Conservation (phyloP, 352 stramenopile species). For the Phytophthora pistaciae region DNA sequence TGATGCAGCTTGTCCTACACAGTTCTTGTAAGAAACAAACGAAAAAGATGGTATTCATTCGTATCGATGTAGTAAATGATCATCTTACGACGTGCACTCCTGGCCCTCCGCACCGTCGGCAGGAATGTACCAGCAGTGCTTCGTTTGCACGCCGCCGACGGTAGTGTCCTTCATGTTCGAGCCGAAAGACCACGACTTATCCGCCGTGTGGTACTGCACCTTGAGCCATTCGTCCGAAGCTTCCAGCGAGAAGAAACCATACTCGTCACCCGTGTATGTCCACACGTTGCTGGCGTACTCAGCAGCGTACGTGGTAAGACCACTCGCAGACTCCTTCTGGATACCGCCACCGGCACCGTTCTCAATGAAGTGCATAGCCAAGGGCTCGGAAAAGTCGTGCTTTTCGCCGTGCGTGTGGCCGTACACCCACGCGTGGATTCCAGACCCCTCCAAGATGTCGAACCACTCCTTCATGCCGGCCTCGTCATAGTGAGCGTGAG, state of each 20-base stretch:
- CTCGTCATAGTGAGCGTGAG: conserved; percentile 61
- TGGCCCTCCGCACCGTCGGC: conserved; percentile 30
- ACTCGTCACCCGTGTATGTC: conserved; percentile 57
- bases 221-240: conserved; percentile 62
- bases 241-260: conserved; percentile 63
- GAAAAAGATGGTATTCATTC: neutral
- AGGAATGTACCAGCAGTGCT: conserved; percentile 25
- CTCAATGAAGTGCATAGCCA: conserved; percentile 7
- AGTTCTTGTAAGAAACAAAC: neutral
- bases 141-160: conserved; percentile 49
- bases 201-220: conserved; percentile 29
- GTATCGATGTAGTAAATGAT: neutral
- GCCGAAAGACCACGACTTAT: conserved; percentile 55
- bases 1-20: no score
- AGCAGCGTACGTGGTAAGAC: conserved; percentile 38
- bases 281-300: conserved; percentile 59
- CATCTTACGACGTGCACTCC: conserved; percentile 8
- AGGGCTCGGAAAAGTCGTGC: conserved; percentile 12
- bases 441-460: conserved; percentile 41
- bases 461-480: conserved; percentile 58
- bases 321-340: conserved; percentile 11
- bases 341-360: conserved; percentile 13
- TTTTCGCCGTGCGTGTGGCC: conserved; percentile 49
- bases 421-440: conserved; percentile 58
- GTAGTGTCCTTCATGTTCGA: conserved; percentile 41